These are phyloP conservation scores for Leishmania braziliensis DNA, from an alignment of 208 protist genomes.

Conservation along the genomic window DNA sequence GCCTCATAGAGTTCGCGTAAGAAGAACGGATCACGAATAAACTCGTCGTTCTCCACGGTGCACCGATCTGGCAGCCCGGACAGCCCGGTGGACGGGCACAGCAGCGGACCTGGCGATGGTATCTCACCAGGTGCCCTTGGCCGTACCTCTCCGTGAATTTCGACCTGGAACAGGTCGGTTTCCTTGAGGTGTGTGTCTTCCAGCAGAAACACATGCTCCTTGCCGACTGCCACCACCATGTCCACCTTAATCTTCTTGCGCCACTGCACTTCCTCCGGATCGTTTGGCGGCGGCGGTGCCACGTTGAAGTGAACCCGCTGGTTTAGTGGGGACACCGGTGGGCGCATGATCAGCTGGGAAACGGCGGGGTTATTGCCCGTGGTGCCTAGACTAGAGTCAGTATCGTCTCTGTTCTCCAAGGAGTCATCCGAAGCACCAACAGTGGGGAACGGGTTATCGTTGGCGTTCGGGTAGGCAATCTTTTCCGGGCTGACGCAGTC, in stretches of 20 bases:
- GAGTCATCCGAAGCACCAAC: conserved; percentile 9
- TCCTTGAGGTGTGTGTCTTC: conserved; percentile 59
- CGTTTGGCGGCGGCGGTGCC: conserved; percentile 28
- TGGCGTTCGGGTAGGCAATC: conserved; percentile 36
- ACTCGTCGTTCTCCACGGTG: conserved; percentile 47
- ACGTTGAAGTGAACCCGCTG: conserved; percentile 19
- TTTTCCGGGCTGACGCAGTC: conserved; percentile 27
- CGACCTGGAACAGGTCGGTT: conserved; percentile 60
- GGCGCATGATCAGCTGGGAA: conserved; percentile 10
- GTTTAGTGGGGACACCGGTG: conserved; percentile 20
- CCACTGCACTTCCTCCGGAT: conserved; percentile 43
- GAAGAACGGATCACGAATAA: conserved; percentile 57
- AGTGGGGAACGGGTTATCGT: conserved; percentile 26
- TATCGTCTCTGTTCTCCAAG: conserved; percentile 8
- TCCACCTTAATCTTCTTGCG: conserved; percentile 79
- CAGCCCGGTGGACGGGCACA: conserved; percentile 38
- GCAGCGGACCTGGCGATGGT: conserved; percentile 45
- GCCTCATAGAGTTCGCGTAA: conserved; percentile 66
- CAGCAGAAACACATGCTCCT: conserved; percentile 51
- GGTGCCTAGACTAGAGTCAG: conserved; percentile 1
- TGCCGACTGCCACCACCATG: conserved; percentile 41
- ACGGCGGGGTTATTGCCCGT: conserved; percentile 6
- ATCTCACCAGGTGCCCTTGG: conserved; percentile 39
- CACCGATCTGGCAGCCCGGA: conserved; percentile 35
- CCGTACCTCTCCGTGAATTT: conserved; percentile 57